Conservation (phyloP, 1,139 yeast species). For the Geotrichum europaeum region DNA sequence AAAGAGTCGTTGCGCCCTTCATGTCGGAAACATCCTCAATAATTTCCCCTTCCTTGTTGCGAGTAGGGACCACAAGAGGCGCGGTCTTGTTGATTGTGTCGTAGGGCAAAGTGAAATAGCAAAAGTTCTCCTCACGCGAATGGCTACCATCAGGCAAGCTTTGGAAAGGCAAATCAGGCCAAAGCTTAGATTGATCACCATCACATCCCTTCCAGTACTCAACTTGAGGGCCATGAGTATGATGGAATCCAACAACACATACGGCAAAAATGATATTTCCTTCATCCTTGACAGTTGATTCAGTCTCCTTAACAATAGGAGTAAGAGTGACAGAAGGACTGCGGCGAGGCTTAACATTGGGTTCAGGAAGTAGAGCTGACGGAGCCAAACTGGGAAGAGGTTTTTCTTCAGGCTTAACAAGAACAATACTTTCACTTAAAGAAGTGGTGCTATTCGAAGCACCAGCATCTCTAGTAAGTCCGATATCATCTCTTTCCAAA, state of each 20-base stretch:
- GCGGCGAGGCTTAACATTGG: slow-evolving; percentile 2
- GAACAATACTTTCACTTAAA: not conserved
- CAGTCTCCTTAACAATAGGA: slow-evolving; percentile 22
- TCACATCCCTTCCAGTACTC: slow-evolving; percentile 84
- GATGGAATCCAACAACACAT: slow-evolving; percentile 90
- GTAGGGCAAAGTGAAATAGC: slow-evolving; percentile 81
- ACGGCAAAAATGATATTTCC: slow-evolving; percentile 62
- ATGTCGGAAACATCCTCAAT: slow-evolving; percentile 30
- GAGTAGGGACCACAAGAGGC: slow-evolving; percentile 40
- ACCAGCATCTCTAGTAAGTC: not conserved
- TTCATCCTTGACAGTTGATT: slow-evolving; percentile 17
- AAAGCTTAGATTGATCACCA: slow-evolving; percentile 45
- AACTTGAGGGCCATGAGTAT: slow-evolving; percentile 82
- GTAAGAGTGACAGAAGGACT: slow-evolving; percentile 19
- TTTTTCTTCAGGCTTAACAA: not conserved
- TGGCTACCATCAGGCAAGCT: slow-evolving; percentile 97
- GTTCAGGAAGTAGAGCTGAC: not conserved
- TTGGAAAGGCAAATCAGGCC: slow-evolving; percentile 92
- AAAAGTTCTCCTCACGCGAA: slow-evolving; percentile 83
- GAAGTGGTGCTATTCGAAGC: not conserved
- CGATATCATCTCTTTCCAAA: not conserved
- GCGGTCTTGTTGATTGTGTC: slow-evolving; percentile 51
- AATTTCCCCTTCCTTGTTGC: slow-evolving; percentile 33
- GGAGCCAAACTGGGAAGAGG: not conserved
- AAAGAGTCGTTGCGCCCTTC: slow-evolving; percentile 61